Base-by-base conservation (phyloP, 805 yeast species). In the Candida orba region DNA sequence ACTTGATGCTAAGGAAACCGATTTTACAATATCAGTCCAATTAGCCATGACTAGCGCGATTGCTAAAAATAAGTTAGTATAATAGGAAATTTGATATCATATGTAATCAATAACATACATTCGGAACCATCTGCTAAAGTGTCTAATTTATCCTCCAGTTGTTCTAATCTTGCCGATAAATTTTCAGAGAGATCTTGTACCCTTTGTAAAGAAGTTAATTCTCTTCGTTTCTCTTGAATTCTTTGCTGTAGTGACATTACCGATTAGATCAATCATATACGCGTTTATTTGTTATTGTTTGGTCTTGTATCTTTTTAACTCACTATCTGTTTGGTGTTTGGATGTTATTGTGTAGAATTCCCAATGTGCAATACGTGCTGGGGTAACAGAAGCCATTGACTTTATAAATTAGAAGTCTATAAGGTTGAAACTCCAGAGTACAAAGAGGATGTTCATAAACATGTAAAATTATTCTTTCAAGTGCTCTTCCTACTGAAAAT, bases 1-100 rank as follows among this genome's bases (percentile, higher is more conserved):
- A 58, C 62, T 52, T 2, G 71, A 64, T 0, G 88, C 88, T 51
- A 83, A 61, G 10, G 82, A 73, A 0, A 81, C 74, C 3, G 84
- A 73, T 45, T 76, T 68, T 17, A 78, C 64, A 17, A 82, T 79
- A 44, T 73, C 76, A 43, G 73, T 72, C 90, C 90, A 82, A 51
- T 79, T 81, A 3, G 76, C 68, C 52, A 84, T 68, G 2, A 82
- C 75, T 6, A 70, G 60, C 3, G 77, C 75, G 7, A 79, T 80
- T 33, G 81, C 73, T 53, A 15, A 40, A 36, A 3, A 33, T 27
- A 23, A 8, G 52, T 55, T 48, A 52, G 52, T 49, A 35, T 33
- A 3, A 14, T 17, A 13, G 3, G 4, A 5, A 15, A 9, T 17
- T 6, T 4, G 32, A 13, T 29, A 4, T 20, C 22, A 20, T 20